Evolutionary conservation across 306 rosid genomes (phyloP).

Genomic region (Begonia loranthoides): DNA sequence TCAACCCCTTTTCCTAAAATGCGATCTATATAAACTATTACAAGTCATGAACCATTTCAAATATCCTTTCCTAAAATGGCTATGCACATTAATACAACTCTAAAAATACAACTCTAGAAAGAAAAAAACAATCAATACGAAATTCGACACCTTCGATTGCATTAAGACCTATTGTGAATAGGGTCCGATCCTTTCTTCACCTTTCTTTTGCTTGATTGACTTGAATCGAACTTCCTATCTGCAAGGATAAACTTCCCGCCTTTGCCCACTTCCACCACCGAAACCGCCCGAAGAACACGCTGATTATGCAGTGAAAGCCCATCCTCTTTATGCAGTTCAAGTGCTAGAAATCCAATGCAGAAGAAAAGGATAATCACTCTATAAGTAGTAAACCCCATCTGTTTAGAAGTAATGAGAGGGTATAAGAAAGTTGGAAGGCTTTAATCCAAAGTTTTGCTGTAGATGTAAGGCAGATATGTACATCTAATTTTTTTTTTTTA

Average conservation of each 20-base stretch:
- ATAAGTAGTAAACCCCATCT: background rate
- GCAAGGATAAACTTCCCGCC: conserved; percentile 27
- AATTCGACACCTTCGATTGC: too few species aligned
- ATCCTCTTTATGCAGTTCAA: background rate
- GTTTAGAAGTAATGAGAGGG: background rate
- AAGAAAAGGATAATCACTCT: background rate
- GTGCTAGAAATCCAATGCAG: conserved; percentile 1
- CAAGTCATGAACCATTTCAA: too few species aligned
- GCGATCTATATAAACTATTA: too few species aligned
- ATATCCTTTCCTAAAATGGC: too few species aligned
- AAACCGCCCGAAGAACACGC: conserved; percentile 18
- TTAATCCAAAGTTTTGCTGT: background rate
- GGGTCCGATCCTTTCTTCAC: conserved; percentile 79
- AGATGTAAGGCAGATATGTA: too few species aligned
- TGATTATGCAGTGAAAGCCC: conserved; percentile 8
- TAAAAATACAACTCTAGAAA: too few species aligned
- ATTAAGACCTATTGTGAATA: conserved; percentile 57
- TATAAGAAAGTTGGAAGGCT: background rate
- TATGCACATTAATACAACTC: too few species aligned
- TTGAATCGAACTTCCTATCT: conserved; percentile 35
- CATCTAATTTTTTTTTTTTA: too few species aligned
- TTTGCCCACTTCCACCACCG: conserved; percentile 12
- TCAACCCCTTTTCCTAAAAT: too few species aligned
- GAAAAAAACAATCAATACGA: too few species aligned
- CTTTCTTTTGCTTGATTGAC: conserved; percentile 58